phyloP scores from a whole-genome alignment of 2,329 filamentous ascomycete species.

The Aurifilum marmelostoma region DNA sequence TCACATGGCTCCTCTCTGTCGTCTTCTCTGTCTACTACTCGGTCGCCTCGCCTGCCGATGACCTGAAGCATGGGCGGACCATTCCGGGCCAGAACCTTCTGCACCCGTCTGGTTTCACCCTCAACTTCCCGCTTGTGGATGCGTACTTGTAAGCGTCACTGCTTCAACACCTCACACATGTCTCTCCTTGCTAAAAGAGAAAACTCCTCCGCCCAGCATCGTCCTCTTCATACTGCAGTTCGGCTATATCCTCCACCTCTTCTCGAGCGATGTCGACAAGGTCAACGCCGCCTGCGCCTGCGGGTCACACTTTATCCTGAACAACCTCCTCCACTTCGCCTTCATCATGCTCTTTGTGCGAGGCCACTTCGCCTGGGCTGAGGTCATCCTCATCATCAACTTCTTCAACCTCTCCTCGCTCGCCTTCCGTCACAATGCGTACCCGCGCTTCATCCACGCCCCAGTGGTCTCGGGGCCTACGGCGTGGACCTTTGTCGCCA shows the following conservation, averaged over 20 bases:
- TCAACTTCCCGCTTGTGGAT: slow-evolving; percentile 65
- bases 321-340: slow-evolving; percentile 81
- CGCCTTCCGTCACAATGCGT: slow-evolving; percentile 78
- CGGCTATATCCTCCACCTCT: slow-evolving; percentile 76
- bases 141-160: slow-evolving; percentile 71
- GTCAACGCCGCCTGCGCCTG: slow-evolving; percentile 75
- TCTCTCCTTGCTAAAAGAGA: neutral
- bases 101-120: slow-evolving; percentile 72
- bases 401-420: slow-evolving; percentile 78
- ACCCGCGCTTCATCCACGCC: slow-evolving; percentile 75
- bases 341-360: slow-evolving; percentile 85
- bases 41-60: slow-evolving; percentile 65
- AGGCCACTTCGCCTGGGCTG: slow-evolving; percentile 73
- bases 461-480: slow-evolving; percentile 77
- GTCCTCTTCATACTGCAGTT: slow-evolving; percentile 75
- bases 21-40: slow-evolving; percentile 76
- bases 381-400: slow-evolving; percentile 77
- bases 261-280: slow-evolving; percentile 64
- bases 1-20: slow-evolving; percentile 76
- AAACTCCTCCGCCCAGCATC: slow-evolving; percentile 52
- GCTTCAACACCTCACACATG: slow-evolving; percentile 15
- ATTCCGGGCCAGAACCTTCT: slow-evolving; percentile 76
- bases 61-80: slow-evolving; percentile 58
- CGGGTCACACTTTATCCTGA: slow-evolving; percentile 81
- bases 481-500: slow-evolving; percentile 82